Conservation (phyloP, 2,329 filamentous ascomycete species). For the Cladosporium sp. region DNA sequence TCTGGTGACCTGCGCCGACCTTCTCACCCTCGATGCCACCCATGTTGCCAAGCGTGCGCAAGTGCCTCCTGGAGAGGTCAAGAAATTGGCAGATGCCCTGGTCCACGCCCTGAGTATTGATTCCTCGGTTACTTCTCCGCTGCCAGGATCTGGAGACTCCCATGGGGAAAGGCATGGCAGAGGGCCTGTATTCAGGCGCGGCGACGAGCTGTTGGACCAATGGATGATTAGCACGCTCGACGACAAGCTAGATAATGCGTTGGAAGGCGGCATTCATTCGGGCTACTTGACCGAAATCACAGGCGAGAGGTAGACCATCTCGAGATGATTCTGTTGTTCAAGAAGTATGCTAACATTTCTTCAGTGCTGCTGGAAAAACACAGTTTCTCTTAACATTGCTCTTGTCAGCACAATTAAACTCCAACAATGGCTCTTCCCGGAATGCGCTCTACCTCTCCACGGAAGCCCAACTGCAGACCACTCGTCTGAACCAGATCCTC, state of each 20-base stretch:
- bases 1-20: slow-evolving; percentile 72
- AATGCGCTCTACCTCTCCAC: slow-evolving; percentile 92
- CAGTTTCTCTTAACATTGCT: slow-evolving; percentile 85
- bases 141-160: neutral
- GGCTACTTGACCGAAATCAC: slow-evolving; percentile 85
- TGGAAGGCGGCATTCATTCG: slow-evolving; percentile 75
- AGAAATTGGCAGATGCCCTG: slow-evolving; percentile 65
- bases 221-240: slow-evolving; percentile 79
- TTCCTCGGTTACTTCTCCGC: neutral
- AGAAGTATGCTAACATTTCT: slow-evolving; percentile 8
- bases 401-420: slow-evolving; percentile 70
- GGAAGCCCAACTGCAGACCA: slow-evolving; percentile 79
- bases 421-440: slow-evolving; percentile 49
- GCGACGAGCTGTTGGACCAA: slow-evolving; percentile 37
- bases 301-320: slow-evolving; percentile 68
- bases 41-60: slow-evolving; percentile 84
- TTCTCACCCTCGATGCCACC: slow-evolving; percentile 76
- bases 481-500: slow-evolving; percentile 76
- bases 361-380: slow-evolving; percentile 84
- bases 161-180: neutral
- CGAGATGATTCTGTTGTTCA: slow-evolving; percentile 3
- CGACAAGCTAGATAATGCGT: slow-evolving; percentile 61
- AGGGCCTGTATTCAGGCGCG: slow-evolving; percentile 22
- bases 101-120: slow-evolving; percentile 61
- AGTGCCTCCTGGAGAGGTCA: slow-evolving; percentile 75